Percentiles rank a stretch among this genome's conserved stretches.
Conservation (phyloP, 768 basidiomycete species). For the Coprinopsis sp. region DNA sequence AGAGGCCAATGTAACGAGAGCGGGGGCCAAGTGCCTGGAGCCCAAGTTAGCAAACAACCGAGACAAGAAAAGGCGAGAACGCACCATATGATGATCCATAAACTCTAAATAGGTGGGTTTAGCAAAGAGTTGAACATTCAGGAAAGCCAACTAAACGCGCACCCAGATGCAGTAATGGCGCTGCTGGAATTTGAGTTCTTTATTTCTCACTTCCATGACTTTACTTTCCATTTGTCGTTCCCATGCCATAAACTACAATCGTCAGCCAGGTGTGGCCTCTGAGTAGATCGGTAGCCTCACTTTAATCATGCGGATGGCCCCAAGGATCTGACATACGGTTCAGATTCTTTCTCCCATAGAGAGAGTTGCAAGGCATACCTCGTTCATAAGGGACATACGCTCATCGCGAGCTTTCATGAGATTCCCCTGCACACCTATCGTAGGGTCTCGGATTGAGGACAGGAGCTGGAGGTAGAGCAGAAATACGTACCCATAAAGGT, state of each 20-base stretch:
- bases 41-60: too few species aligned
- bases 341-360: too few species aligned
- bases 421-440: conserved; percentile 67
- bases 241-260: conserved; percentile 94
- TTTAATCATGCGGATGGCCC: conserved; percentile 89
- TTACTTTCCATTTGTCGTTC: conserved; percentile 83
- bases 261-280: too few species aligned
- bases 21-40: too few species aligned
- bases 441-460: too few species aligned
- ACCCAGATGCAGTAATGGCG: conserved; percentile 86
- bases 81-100: conserved; percentile 54
- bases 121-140: too few species aligned
- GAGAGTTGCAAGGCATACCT: too few species aligned
- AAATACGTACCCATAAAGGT: conserved; percentile 68
- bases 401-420: conserved; percentile 92
- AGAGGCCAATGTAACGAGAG: conserved; percentile 55
- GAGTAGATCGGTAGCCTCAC: conserved; percentile 25
- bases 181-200: conserved; percentile 80
- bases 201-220: conserved; percentile 67
- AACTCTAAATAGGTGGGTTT: too few species aligned
- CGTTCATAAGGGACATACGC: conserved; percentile 88
- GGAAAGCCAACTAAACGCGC: too few species aligned
- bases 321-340: too few species aligned
- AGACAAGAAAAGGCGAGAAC: too few species aligned
- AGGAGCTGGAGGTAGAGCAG: too few species aligned